Conservation (phyloP, 768 basidiomycete genomes). For the Lentinula lateritia region DNA sequence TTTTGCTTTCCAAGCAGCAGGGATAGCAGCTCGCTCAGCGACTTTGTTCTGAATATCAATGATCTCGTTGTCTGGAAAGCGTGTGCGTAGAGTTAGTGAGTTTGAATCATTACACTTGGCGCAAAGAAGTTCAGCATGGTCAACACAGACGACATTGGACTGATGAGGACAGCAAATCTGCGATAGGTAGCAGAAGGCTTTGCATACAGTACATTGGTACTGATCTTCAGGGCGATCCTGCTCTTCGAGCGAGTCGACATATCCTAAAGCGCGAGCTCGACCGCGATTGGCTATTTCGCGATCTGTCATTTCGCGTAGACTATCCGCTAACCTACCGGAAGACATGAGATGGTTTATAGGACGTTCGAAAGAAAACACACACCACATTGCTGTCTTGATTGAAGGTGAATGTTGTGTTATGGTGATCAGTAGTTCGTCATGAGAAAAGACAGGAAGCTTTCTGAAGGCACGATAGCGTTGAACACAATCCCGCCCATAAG, state of each 20-base stretch:
- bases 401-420: constrained; percentile 93
- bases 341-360: background rate
- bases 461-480: constrained; percentile 84
- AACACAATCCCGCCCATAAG: constrained; percentile 83
- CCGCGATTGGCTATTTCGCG: constrained; percentile 71
- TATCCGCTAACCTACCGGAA: constrained; percentile 70
- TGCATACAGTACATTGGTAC: constrained; percentile 92
- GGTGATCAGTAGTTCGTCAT: constrained; percentile 95
- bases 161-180: constrained; percentile 84
- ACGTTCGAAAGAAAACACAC: constrained; percentile 19
- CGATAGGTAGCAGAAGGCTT: constrained; percentile 91
- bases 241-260: constrained; percentile 67
- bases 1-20: constrained; percentile 70
- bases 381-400: constrained; percentile 94
- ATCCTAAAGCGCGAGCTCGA: constrained; percentile 50
- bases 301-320: constrained; percentile 83
- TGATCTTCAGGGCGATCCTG: constrained; percentile 88
- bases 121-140: constrained; percentile 79
- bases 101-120: constrained; percentile 43
- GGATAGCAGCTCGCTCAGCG: constrained; percentile 66
- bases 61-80: constrained; percentile 77
- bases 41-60: constrained; percentile 61
- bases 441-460: constrained; percentile 96
- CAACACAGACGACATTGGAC: constrained; percentile 74
- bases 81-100: constrained; percentile 64